Evolutionary conservation across 805 yeast genomes (phyloP), one percentile per base, ranked within the genome.

Genomic region (Cyberlindnera americana): DNA sequence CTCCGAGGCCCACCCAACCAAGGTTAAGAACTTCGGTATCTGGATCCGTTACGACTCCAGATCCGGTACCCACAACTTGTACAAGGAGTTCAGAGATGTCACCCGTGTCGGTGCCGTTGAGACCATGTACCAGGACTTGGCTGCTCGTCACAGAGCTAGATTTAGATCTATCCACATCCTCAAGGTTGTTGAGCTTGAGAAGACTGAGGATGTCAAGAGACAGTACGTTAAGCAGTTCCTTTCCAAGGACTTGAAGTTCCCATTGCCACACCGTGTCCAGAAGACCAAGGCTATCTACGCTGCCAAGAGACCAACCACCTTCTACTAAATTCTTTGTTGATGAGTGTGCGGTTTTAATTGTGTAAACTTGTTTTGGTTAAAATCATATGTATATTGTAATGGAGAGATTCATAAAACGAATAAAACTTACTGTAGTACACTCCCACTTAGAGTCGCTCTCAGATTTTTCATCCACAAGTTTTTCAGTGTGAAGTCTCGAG

Each of bases 61-160:
- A 85, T 93, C 99, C 60, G 99, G 99, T 79, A 90, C 96, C 67
- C 99, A 93, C 95, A 93, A 93, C 95, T 93, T 93, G 97, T 93
- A 93, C 96, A 93, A 93, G 83, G 99, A 93, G 81, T 87, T 88
- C 93, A 89, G 99, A 77, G 99, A 91, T 65, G 95, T 91, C 63
- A 76, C 96, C 80, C 93, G 99, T 81, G 95, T 89, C 54, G 95
- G 87, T 72, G 99, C 98, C 61, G 97, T 93, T 68, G 95, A 86
- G 75, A 78, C 93, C 69, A 83, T 93, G 83, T 93, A 93, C 93
- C 90, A 85, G 74, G 99, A 93, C 77, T 85, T 93, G 85, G 99
- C 99, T 75, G 97, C 99, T 62, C 90, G 99, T 81, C 99, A 93
- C 95, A 89, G 99, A 84, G 93, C 99, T 68, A 89, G 99, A 83